Evolutionary conservation across 768 basidiomycete genomes (phyloP).

Genomic region (Psilocybe sp.): DNA sequence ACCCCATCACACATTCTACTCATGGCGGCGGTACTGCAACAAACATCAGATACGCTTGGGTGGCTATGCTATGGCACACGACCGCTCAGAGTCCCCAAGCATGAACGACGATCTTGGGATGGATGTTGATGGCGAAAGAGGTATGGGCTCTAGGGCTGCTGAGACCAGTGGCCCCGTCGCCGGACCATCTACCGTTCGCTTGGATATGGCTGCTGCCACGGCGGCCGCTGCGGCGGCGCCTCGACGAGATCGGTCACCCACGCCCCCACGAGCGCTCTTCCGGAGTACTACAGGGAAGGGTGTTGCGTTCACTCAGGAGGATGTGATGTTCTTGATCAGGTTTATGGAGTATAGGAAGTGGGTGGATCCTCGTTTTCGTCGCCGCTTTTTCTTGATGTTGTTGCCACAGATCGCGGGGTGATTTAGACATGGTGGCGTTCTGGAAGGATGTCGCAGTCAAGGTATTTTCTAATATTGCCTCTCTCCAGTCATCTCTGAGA

Average conservation of each 20-base stretch:
- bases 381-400: no score
- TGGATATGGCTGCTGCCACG: slow-evolving; percentile 22
- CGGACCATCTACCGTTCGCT: slow-evolving; percentile 5
- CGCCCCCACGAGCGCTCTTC: slow-evolving; percentile 75
- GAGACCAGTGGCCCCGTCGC: not conserved
- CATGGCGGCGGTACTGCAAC: slow-evolving; percentile 90
- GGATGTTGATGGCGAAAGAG: slow-evolving; percentile 35
- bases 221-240: slow-evolving; percentile 16
- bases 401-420: slow-evolving; percentile 37
- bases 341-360: slow-evolving; percentile 79
- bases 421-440: slow-evolving; percentile 28
- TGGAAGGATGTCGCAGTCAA: slow-evolving; percentile 34
- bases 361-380: slow-evolving; percentile 12
- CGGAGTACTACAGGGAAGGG: slow-evolving; percentile 89
- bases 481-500: not conserved
- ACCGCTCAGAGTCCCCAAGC: slow-evolving; percentile 43
- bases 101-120: slow-evolving; percentile 43
- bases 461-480: slow-evolving; percentile 3
- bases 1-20: slow-evolving; percentile 90
- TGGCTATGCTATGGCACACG: slow-evolving; percentile 75
- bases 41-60: slow-evolving; percentile 90
- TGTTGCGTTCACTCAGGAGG: slow-evolving; percentile 84
- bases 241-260: slow-evolving; percentile 68
- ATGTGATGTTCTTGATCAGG: slow-evolving; percentile 71
- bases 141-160: not conserved